These are phyloP conservation scores for Leccinellum rugosiceps DNA, from an alignment of 768 basidiomycete species.

Conservation along the genomic window DNA sequence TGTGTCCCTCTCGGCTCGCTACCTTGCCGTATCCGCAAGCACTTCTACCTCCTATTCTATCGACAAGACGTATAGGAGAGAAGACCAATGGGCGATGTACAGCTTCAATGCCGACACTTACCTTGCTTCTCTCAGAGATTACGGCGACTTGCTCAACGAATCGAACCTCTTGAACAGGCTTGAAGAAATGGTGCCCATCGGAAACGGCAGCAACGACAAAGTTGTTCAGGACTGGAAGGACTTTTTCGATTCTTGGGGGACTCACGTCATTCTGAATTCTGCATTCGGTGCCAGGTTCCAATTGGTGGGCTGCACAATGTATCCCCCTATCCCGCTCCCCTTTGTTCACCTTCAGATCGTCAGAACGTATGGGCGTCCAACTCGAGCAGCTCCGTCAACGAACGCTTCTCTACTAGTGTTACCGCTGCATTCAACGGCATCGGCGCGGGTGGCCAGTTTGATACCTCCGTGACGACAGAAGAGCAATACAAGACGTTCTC, in stretches of 20 bases:
- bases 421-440: neutral
- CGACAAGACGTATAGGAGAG: constrained; percentile 9
- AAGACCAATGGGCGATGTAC: constrained; percentile 17
- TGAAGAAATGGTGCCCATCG: neutral
- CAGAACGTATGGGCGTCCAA: constrained; percentile 8
- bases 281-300: neutral
- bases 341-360: neutral
- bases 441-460: neutral
- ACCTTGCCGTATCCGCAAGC: constrained; percentile 9
- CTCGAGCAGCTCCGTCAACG: constrained; percentile 4
- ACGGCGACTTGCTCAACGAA: constrained; percentile 3
- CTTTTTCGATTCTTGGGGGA: constrained; percentile 2
- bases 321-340: neutral
- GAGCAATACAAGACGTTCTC: neutral
- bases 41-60: constrained; percentile 13
- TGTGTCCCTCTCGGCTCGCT: constrained; percentile 2
- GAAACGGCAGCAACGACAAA: neutral
- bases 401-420: constrained; percentile 4
- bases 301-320: neutral
- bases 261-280: constrained; percentile 1
- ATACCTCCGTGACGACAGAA: neutral
- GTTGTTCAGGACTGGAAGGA: constrained; percentile 1
- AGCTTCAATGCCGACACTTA: constrained; percentile 14
- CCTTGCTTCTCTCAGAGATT: constrained; percentile 9
- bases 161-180: neutral